Evolutionary conservation across 73 alveolate genomes (phyloP).

Genomic region (Stentor roeselii): DNA sequence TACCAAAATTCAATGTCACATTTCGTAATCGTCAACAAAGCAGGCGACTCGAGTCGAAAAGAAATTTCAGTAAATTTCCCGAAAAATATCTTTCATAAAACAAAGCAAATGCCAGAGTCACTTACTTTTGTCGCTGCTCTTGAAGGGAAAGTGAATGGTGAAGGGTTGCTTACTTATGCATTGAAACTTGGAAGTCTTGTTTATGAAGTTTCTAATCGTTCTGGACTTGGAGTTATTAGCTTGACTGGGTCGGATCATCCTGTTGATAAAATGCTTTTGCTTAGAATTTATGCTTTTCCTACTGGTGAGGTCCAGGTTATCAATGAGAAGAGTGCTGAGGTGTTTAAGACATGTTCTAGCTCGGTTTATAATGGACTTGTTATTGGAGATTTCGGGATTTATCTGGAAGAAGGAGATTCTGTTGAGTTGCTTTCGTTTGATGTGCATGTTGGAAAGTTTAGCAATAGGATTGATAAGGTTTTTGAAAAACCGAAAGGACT

Average conservation of each 20-base stretch:
- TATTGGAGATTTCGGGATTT: not conserved
- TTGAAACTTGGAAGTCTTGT: not conserved
- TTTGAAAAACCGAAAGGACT: not conserved
- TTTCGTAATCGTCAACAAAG: not conserved
- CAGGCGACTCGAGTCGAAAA: not conserved
- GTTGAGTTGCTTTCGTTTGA: not conserved
- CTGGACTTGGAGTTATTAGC: conserved; percentile 5
- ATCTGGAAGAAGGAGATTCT: not conserved
- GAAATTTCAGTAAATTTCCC: not conserved
- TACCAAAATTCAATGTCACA: not conserved
- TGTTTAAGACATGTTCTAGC: not conserved
- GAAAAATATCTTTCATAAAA: not conserved
- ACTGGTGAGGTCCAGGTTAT: not conserved
- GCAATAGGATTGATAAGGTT: not conserved
- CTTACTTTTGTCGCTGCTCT: conserved; percentile 7
- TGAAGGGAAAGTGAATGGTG: not conserved
- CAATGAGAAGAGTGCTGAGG: not conserved
- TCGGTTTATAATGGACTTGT: conserved; percentile 21
- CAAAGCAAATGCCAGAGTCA: not conserved
- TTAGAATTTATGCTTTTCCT: not conserved
- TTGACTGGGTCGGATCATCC: not conserved
- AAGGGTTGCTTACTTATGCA: not conserved
- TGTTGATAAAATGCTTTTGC: not conserved
- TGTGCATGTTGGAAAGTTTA: conserved; percentile 2
- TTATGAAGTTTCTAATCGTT: not conserved